Percentiles rank a stretch among this genome's conserved stretches.
These are phyloP conservation scores for Diaporthe citri DNA, from an alignment of 2,329 filamentous ascomycete species.

Conservation along the genomic window DNA sequence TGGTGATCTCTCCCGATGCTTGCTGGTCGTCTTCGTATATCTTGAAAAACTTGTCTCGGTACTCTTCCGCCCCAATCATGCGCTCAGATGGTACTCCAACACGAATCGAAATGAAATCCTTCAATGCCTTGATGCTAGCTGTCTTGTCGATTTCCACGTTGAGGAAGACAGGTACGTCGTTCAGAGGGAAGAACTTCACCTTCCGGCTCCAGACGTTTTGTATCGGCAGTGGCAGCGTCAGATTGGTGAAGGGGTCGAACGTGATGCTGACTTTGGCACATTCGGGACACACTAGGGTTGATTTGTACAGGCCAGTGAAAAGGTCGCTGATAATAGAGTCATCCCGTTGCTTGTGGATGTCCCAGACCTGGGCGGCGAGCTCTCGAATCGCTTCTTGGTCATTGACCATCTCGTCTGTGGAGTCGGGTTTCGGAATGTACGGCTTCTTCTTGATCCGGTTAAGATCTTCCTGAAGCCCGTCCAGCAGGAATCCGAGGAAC, in stretches of 20 bases:
- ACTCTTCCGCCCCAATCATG: slow-evolving; percentile 86
- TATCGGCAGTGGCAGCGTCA: slow-evolving; percentile 91
- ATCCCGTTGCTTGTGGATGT: slow-evolving; percentile 91
- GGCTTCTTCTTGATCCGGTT: slow-evolving; percentile 96
- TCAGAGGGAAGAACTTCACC: slow-evolving; percentile 83
- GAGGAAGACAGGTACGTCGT: slow-evolving; percentile 77
- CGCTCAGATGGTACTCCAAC: slow-evolving; percentile 74
- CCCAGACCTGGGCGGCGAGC: slow-evolving; percentile 90
- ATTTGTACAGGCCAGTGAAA: slow-evolving; percentile 98
- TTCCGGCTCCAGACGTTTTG: slow-evolving; percentile 83
- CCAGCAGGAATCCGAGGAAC: slow-evolving; percentile 93
- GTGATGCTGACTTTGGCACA: slow-evolving; percentile 98
- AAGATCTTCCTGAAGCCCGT: slow-evolving; percentile 94
- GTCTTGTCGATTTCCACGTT: slow-evolving; percentile 86
- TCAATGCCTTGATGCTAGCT: slow-evolving; percentile 75
- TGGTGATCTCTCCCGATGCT: slow-evolving; percentile 79
- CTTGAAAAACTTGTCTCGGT: slow-evolving; percentile 87
- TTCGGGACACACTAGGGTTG: slow-evolving; percentile 89
- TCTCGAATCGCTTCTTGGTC: slow-evolving; percentile 83
- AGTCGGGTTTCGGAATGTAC: slow-evolving; percentile 97
- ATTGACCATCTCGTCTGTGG: slow-evolving; percentile 93
- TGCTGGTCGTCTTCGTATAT: slow-evolving; percentile 77
- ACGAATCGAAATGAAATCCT: slow-evolving; percentile 76
- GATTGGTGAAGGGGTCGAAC: slow-evolving; percentile 96
- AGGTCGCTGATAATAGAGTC: slow-evolving; percentile 96